A percentile compares a stretch with the other conserved stretches of the same genome.
Evolutionary conservation across 208 protist genomes (phyloP).

Genomic region (Naegleria gruberi): DNA sequence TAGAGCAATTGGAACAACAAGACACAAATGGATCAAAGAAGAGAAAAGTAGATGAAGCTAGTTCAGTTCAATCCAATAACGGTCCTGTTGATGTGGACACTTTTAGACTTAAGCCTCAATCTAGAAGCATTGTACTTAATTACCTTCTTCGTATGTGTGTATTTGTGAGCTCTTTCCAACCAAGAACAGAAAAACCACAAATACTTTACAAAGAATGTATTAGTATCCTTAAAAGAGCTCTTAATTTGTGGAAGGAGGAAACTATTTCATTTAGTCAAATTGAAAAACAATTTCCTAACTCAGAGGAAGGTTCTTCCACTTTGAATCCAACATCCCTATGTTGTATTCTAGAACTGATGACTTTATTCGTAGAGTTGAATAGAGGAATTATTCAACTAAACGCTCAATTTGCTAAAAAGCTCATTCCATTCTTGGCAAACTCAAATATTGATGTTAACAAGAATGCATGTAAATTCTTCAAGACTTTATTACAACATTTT

Average conservation of each 20-base stretch:
- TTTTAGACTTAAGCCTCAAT: background rate
- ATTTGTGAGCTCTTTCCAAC: background rate
- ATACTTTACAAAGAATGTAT: background rate
- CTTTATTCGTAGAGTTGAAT: background rate
- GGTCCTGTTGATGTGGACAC: background rate
- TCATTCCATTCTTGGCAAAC: background rate
- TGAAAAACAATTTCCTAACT: background rate
- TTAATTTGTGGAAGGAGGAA: background rate
- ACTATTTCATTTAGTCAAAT: background rate
- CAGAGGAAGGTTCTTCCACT: background rate
- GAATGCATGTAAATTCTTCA: background rate
- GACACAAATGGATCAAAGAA: background rate
- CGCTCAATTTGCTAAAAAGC: background rate
- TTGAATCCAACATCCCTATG: background rate
- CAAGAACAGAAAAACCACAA: background rate
- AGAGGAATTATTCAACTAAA: background rate
- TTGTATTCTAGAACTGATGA: background rate
- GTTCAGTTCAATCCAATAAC: background rate
- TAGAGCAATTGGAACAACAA: background rate
- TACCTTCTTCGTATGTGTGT: background rate
- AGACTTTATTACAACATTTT: background rate
- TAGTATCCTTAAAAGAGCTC: background rate
- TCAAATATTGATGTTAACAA: background rate
- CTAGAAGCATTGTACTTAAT: background rate
- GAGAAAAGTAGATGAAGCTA: background rate